Evolutionary conservation across 2,329 filamentous ascomycete species (phyloP).

Genomic region (Ophiognomonia clavigignenti-juglandacearum): DNA sequence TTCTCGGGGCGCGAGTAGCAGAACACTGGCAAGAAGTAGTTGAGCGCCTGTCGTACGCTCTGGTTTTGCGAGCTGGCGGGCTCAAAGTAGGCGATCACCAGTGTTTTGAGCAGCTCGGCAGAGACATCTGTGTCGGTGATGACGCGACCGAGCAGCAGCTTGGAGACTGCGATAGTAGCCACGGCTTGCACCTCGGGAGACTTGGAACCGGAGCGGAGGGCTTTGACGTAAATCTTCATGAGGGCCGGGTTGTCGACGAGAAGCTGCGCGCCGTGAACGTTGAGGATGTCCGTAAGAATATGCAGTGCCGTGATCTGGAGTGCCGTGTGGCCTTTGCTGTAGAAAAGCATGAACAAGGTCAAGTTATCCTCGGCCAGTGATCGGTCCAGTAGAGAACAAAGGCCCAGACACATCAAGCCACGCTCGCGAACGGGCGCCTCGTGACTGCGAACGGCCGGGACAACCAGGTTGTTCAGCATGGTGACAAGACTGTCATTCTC

Average conservation of each 20-base stretch:
- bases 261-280: slow-evolving; percentile 79
- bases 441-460: slow-evolving; percentile 89
- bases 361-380: slow-evolving; percentile 90
- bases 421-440: slow-evolving; percentile 89
- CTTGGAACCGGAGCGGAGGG: slow-evolving; percentile 67
- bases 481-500: slow-evolving; percentile 86
- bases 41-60: slow-evolving; percentile 76
- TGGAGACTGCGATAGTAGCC: slow-evolving; percentile 76
- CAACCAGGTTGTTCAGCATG: slow-evolving; percentile 97
- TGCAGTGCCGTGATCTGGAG: slow-evolving; percentile 88
- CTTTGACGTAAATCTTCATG: slow-evolving; percentile 80
- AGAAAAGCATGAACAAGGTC: slow-evolving; percentile 91
- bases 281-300: slow-evolving; percentile 88
- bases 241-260: slow-evolving; percentile 63
- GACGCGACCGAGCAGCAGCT: slow-evolving; percentile 76
- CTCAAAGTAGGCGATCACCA: slow-evolving; percentile 86
- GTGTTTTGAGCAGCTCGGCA: slow-evolving; percentile 73
- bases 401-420: slow-evolving; percentile 80
- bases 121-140: slow-evolving; percentile 65
- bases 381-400: slow-evolving; percentile 88
- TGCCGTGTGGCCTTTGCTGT: slow-evolving; percentile 83
- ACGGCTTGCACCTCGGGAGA: slow-evolving; percentile 73
- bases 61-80: slow-evolving; percentile 77
- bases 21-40: slow-evolving; percentile 93
- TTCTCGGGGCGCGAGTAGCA: slow-evolving; percentile 82